Evolutionary conservation across 441 rosid species (phyloP).

Genomic region (Populus hybrid): DNA sequence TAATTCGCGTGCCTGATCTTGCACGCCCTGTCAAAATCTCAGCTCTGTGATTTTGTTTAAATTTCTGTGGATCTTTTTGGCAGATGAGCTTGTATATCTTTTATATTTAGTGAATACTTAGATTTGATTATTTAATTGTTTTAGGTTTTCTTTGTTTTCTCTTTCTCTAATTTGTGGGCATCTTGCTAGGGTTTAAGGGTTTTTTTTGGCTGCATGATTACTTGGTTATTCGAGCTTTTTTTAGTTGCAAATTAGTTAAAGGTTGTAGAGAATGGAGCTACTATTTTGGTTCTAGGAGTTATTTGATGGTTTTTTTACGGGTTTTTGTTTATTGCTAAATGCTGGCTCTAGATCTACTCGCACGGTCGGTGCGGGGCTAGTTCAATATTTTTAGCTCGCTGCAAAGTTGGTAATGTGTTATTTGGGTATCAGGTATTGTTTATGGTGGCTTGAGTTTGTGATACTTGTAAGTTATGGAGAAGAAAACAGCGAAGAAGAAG

Average conservation of each 20-base stretch:
- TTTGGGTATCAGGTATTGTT: slow-evolving; percentile 20
- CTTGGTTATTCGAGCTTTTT: background rate
- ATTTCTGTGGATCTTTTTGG: background rate
- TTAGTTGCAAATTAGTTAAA: background rate
- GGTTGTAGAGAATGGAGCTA: background rate
- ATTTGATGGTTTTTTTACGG: background rate
- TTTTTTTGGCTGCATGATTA: background rate
- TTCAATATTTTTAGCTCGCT: background rate
- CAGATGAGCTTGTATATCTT: background rate
- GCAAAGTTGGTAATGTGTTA: background rate
- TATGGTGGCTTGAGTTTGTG: slow-evolving; percentile 23
- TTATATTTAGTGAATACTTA: background rate
- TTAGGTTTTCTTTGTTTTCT: too few species aligned
- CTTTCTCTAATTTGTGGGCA: slow-evolving; percentile 9
- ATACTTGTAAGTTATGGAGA: background rate
- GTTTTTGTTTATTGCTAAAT: background rate
- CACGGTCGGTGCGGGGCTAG: background rate
- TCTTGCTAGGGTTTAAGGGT: slow-evolving; percentile 26
- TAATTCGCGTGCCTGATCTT: background rate
- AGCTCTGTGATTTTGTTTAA: background rate
- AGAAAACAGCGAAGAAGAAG: slow-evolving; percentile 65
- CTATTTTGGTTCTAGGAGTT: background rate
- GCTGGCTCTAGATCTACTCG: background rate
- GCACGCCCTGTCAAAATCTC: background rate
- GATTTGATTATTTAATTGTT: background rate